Base-by-base conservation (phyloP, 805 yeast species). In the Torulaspora franciscae region DNA sequence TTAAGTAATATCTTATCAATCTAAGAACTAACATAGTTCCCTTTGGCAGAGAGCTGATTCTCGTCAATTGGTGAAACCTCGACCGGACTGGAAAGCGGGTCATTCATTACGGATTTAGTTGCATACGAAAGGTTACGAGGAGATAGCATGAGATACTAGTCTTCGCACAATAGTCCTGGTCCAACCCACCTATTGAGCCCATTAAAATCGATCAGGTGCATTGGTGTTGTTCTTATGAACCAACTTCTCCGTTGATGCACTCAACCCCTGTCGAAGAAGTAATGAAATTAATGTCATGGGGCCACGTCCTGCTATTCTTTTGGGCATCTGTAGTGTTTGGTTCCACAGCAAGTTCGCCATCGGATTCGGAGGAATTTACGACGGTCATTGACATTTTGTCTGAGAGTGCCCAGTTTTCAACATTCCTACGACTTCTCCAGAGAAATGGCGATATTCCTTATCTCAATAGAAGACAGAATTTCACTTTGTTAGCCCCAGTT, bases 401-500 rank as follows among this genome's bases (percentile, higher is more conserved):
- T 0, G 64, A 77, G 6, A 77, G 81, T 51, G 82, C 77, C 0
- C 81, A 83, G 58, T 88, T 79, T 65, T 79, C 87, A 32, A 72
- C 72, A 32, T 81, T 85, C 46, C 64, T 85, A 32, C 67, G 81
- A 41, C 64, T 76, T 15, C 49, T 87, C 2, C 95, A 86, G 58
- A 64, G 74, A 42, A 70, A 72, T 41, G 89, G 81, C 10, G 63
- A 81, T 40, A 69, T 87, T 1, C 88, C 88, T 2, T 61, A 65
- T 32, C 60, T 87, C 26, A 86, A 85, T 57, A 66, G 66, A 15
- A 60, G 83, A 48, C 66, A 68, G 19, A 82, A 85, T 59, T 76
- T 82, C 46, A 85, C 95, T 0, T 64, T 87, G n/a, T 59, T 84
- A 32, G 95, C 95, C 1, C 95, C 95, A 0, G 74, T 83, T 9